Percentiles rank a stretch among this genome's conserved stretches.
These are phyloP conservation scores for Metschnikowia corniflorae DNA, from an alignment of 805 yeast genomes.

Conservation along the genomic window DNA sequence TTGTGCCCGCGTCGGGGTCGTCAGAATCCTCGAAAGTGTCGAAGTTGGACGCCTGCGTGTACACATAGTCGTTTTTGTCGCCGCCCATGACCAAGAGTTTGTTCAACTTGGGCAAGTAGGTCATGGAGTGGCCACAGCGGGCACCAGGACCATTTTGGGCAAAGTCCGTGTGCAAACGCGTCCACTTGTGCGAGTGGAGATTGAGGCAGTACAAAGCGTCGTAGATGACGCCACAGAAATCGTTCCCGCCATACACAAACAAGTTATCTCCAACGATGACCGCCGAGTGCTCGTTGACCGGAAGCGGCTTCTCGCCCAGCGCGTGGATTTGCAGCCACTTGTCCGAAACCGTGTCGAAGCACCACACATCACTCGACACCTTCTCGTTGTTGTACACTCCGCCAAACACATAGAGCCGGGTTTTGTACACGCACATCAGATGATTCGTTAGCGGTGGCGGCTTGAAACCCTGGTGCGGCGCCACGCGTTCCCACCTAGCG, in stretches of 20 bases:
- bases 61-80: slow-evolving; percentile 67
- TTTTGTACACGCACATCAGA: slow-evolving; percentile 76
- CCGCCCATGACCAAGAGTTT: slow-evolving; percentile 89
- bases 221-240: slow-evolving; percentile 63
- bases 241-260: slow-evolving; percentile 89
- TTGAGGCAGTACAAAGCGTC: slow-evolving; percentile 72
- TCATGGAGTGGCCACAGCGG: slow-evolving; percentile 87
- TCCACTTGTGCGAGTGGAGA: slow-evolving; percentile 69
- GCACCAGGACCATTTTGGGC: slow-evolving; percentile 67
- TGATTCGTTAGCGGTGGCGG: slow-evolving; percentile 92
- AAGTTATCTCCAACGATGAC: slow-evolving; percentile 72
- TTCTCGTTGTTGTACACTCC: slow-evolving; percentile 71
- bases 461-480: slow-evolving; percentile 43
- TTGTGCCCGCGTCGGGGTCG: slow-evolving; percentile 49
- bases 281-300: slow-evolving; percentile 90
- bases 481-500: slow-evolving; percentile 78
- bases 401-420: slow-evolving; percentile 83
- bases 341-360: slow-evolving; percentile 65
- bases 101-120: slow-evolving; percentile 62
- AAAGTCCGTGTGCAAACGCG: slow-evolving; percentile 38
- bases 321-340: slow-evolving; percentile 72
- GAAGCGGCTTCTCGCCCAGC: slow-evolving; percentile 73
- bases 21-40: slow-evolving; percentile 52
- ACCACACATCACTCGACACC: slow-evolving; percentile 73
- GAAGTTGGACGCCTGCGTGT: slow-evolving; percentile 43